Conservation (phyloP, 371 early-diverging fungal genomes). For the Mortierella sp. region DNA sequence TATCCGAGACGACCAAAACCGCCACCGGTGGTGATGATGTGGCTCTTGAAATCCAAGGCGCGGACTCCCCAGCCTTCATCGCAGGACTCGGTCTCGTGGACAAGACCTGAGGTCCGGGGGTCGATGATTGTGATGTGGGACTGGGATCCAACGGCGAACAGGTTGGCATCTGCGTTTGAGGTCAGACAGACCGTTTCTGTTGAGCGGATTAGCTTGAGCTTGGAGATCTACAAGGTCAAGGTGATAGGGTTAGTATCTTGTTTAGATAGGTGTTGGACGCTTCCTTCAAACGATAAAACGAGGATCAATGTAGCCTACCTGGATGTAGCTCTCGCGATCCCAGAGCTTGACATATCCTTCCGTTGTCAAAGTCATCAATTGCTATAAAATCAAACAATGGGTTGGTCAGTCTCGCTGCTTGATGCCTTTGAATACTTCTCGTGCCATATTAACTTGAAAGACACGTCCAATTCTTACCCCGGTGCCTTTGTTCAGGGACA, state of each 20-base stretch:
- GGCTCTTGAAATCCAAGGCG: conserved; percentile 63
- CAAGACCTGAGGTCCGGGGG: conserved; percentile 61
- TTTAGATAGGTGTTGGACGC: neutral
- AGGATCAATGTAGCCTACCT: conserved; percentile 23
- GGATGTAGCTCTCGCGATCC: conserved; percentile 54
- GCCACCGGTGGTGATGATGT: conserved; percentile 71
- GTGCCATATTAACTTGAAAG: neutral
- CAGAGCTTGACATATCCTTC: conserved; percentile 64
- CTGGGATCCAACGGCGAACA: conserved; percentile 74
- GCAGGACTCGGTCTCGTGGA: conserved; percentile 63
- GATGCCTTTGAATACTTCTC: too few species aligned
- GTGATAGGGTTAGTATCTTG: neutral
- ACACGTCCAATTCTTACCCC: conserved; percentile 24
- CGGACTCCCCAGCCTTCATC: conserved; percentile 83
- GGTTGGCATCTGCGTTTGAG: conserved; percentile 49
- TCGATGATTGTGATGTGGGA: conserved; percentile 72
- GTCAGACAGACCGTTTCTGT: conserved; percentile 72
- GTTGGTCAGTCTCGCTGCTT: neutral
- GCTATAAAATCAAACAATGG: conserved; percentile 7
- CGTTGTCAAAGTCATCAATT: conserved; percentile 50
- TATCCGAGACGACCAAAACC: conserved; percentile 63
- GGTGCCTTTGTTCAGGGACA: conserved; percentile 38
- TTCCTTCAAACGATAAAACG: too few species aligned
- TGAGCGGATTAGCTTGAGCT: conserved; percentile 59
- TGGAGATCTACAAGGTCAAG: conserved; percentile 21